Percentiles rank a stretch among this genome's conserved stretches.
These are phyloP conservation scores for Chlorella sp. DNA, from an alignment of 139 green algal genomes.

Conservation along the genomic window DNA sequence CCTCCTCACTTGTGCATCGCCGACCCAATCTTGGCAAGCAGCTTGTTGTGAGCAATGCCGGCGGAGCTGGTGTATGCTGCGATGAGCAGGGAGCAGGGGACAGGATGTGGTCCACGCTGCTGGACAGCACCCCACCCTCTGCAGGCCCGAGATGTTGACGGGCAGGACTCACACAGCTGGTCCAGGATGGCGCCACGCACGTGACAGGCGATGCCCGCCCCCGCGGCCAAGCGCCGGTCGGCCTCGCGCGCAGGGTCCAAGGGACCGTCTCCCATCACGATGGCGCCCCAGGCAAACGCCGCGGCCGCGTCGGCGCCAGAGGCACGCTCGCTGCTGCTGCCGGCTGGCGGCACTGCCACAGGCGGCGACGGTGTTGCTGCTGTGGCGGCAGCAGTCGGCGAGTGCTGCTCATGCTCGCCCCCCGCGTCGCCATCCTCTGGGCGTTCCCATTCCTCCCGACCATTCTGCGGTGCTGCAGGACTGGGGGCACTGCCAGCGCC, in stretches of 20 bases:
- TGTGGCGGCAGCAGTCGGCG: no score
- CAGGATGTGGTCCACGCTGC: no score
- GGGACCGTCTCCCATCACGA: slow-evolving; percentile 57
- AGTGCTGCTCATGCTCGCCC: no score
- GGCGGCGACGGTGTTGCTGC: no score
- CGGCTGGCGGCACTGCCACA: no score
- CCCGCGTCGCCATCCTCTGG: no score
- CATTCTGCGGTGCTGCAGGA: no score
- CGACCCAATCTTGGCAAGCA: slow-evolving; percentile 89
- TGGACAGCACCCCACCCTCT: no score
- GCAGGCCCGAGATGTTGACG: not conserved
- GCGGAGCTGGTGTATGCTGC: slow-evolving; percentile 64
- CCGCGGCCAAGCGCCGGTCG: slow-evolving; percentile 69
- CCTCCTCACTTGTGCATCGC: slow-evolving; percentile 89
- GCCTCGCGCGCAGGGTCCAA: slow-evolving; percentile 48
- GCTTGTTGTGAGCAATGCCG: slow-evolving; percentile 81
- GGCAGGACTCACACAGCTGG: slow-evolving; percentile 45
- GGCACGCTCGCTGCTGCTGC: no score
- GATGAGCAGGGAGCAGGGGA: slow-evolving; percentile 36
- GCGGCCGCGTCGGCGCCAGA: no score
- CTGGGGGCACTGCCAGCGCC: no score
- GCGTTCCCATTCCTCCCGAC: no score
- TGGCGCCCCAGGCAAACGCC: slow-evolving; percentile 51
- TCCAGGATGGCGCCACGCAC: slow-evolving; percentile 57
- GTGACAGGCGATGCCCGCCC: slow-evolving; percentile 56